Conservation (phyloP, 805 yeast genomes). For the Starmerella stigmatis region DNA sequence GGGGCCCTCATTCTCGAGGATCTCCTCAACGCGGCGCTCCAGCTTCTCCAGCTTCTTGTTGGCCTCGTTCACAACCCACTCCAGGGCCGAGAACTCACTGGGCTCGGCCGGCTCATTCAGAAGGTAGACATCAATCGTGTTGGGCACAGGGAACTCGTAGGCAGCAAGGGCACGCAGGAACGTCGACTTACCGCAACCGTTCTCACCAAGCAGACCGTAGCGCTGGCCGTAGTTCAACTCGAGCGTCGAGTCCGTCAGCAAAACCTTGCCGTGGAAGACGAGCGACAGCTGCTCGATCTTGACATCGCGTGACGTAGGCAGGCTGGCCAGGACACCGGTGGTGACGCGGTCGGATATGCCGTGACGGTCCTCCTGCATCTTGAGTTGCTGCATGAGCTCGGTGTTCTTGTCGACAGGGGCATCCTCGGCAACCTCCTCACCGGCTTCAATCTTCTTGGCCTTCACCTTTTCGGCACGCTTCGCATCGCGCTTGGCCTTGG, state of each 20-base stretch:
- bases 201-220: slow-evolving; percentile 95
- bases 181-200: slow-evolving; percentile 98
- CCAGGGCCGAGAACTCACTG: slow-evolving; percentile 81
- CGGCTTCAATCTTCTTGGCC: slow-evolving; percentile 46
- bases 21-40: slow-evolving; percentile 83
- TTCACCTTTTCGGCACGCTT: slow-evolving; percentile 79
- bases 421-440: slow-evolving; percentile 41
- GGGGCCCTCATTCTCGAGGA: slow-evolving; percentile 85
- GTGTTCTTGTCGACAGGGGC: slow-evolving; percentile 32
- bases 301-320: slow-evolving; percentile 85
- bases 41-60: slow-evolving; percentile 81
- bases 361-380: slow-evolving; percentile 84
- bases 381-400: slow-evolving; percentile 70
- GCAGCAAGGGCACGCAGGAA: slow-evolving; percentile 88
- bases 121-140: slow-evolving; percentile 77
- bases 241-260: slow-evolving; percentile 80
- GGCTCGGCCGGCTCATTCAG: slow-evolving; percentile 98
- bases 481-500: slow-evolving; percentile 97
- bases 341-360: slow-evolving; percentile 95
- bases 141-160: slow-evolving; percentile 92
- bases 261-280: slow-evolving; percentile 93
- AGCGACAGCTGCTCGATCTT: slow-evolving; percentile 82
- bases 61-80: slow-evolving; percentile 95
- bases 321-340: slow-evolving; percentile 89
- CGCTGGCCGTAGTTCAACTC: slow-evolving; percentile 96